Conservation (phyloP, 1,139 yeast genomes). For the Debaryomyces udenii region DNA sequence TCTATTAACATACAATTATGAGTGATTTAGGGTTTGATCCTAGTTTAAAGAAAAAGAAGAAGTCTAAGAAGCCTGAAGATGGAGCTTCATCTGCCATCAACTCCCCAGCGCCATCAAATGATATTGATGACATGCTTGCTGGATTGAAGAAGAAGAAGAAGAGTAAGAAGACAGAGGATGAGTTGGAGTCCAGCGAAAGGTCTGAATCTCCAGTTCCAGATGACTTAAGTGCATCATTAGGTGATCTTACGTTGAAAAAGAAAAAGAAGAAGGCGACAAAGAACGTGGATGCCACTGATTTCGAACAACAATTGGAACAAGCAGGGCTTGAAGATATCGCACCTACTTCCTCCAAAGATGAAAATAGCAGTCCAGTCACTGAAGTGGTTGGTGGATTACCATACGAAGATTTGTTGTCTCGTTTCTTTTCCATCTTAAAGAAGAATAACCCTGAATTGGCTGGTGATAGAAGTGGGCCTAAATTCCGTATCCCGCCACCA, state of each 20-base stretch:
- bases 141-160: conserved; percentile 60
- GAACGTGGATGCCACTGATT: conserved; percentile 66
- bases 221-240: conserved; percentile 64
- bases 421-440: conserved; percentile 84
- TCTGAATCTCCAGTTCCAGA: conserved; percentile 46
- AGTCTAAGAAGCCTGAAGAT: conserved; percentile 51
- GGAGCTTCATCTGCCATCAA: conserved; percentile 41
- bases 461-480: conserved; percentile 90
- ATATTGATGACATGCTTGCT: conserved; percentile 54
- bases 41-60: conserved; percentile 84
- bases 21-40: conserved; percentile 79
- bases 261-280: conserved; percentile 80
- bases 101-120: conserved; percentile 34
- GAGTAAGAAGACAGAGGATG: conserved; percentile 45
- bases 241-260: conserved; percentile 78
- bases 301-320: conserved; percentile 85
- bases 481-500: conserved; percentile 98
- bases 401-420: conserved; percentile 73
- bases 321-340: conserved; percentile 77
- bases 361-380: conserved; percentile 27
- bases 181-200: conserved; percentile 33
- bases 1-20: conserved; percentile 26
- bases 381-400: conserved; percentile 62
- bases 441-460: conserved; percentile 97
- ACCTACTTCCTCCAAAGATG: conserved; percentile 26